Conservation (phyloP, 78 protist genomes). For the Planoprotostelium fungivorum region DNA sequence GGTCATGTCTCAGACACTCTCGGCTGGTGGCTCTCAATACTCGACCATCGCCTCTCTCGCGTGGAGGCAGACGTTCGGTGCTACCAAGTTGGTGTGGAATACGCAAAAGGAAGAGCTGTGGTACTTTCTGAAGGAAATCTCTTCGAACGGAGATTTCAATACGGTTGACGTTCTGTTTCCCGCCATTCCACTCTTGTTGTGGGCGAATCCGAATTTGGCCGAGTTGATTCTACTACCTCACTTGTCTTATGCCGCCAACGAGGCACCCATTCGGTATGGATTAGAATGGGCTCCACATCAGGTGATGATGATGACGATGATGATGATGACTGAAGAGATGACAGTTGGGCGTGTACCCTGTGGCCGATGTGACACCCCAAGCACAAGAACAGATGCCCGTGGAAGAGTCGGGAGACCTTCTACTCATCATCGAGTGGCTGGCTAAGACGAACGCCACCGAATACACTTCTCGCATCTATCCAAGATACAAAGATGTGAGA, state of each 20-base stretch:
- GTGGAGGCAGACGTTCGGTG: not conserved
- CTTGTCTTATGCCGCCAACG: not conserved
- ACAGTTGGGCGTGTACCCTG: not conserved
- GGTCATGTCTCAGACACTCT: not conserved
- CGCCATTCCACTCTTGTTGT: not conserved
- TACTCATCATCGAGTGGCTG: not conserved
- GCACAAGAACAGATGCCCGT: not conserved
- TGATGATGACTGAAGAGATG: not conserved
- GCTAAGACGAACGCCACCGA: not conserved
- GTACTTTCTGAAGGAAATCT: not conserved
- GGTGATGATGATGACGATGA: not conserved
- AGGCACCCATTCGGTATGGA: not conserved
- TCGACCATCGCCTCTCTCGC: not conserved
- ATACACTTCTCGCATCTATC: not conserved
- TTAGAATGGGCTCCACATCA: not conserved
- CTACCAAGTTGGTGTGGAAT: not conserved
- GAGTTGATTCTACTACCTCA: not conserved
- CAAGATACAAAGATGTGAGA: not conserved
- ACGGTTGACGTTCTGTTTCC: not conserved
- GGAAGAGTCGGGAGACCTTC: not conserved
- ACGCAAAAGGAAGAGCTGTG: not conserved
- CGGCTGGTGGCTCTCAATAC: not conserved
- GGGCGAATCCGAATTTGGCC: not conserved
- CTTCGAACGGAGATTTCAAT: not conserved
- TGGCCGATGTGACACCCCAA: not conserved